phyloP scores from a whole-genome alignment of 2,329 filamentous ascomycete species.

The Pyricularia sp. region DNA sequence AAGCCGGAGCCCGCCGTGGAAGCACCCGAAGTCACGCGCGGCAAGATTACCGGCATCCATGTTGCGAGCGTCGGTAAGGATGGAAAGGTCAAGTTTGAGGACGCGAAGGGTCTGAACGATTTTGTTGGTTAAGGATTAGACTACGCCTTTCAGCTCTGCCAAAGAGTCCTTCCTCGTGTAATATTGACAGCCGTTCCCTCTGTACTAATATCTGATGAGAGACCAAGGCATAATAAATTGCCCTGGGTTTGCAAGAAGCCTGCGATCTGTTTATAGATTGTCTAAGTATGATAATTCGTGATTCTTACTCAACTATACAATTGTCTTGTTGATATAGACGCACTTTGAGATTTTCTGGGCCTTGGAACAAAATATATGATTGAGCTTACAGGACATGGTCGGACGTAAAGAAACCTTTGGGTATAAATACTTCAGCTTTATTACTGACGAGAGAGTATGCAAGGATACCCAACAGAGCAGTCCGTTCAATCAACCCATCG shows the following conservation, averaged over 20 bases:
- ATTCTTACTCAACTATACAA: not conserved
- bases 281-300: not conserved
- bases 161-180: not conserved
- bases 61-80: slow-evolving; percentile 44
- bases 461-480: not conserved
- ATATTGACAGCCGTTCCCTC: not conserved
- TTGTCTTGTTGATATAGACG: not conserved
- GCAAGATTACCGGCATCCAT: slow-evolving; percentile 32
- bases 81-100: slow-evolving; percentile 55
- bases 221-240: not conserved
- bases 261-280: not conserved
- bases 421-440: not conserved
- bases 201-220: not conserved
- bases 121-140: slow-evolving; percentile 27
- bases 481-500: no score
- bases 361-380: not conserved
- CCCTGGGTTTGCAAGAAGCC: not conserved
- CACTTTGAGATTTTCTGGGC: not conserved
- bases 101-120: slow-evolving; percentile 43
- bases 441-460: not conserved
- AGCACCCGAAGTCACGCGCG: slow-evolving; percentile 16
- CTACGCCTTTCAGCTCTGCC: not conserved
- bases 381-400: not conserved
- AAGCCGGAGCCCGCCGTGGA: slow-evolving; percentile 15
- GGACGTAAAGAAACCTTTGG: not conserved